A percentile compares a stretch with the other conserved stretches of the same genome.
Conservation (phyloP, 2,329 filamentous ascomycete genomes). For the Fusarium verrucosum region DNA sequence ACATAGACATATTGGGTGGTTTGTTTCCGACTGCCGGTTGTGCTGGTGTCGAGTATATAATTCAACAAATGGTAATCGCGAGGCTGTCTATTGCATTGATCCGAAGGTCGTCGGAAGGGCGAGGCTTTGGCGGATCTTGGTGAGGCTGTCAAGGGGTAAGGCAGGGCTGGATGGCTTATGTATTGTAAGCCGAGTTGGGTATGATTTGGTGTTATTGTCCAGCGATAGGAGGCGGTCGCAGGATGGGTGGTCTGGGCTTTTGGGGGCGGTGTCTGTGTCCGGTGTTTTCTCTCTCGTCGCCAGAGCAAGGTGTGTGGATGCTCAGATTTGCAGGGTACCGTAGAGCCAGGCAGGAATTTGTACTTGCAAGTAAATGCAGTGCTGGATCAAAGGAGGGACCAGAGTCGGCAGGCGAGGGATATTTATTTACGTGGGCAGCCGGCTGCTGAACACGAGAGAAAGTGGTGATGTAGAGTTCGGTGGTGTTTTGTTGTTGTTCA, state of each 20-base stretch:
- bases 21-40: constrained; percentile 20
- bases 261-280: constrained; percentile 45
- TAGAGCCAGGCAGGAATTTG: constrained; percentile 42
- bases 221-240: constrained; percentile 24
- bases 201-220: constrained; percentile 33
- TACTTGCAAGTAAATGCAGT: constrained; percentile 34
- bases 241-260: constrained; percentile 42
- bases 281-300: constrained; percentile 36
- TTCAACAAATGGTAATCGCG: constrained; percentile 10
- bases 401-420: constrained; percentile 28
- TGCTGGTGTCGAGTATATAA: constrained; percentile 31
- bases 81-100: constrained; percentile 41
- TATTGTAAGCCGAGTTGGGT: constrained; percentile 39
- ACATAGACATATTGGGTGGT: constrained; percentile 56
- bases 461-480: constrained; percentile 22
- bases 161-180: constrained; percentile 38
- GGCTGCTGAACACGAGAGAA: constrained; percentile 45
- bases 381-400: constrained; percentile 41
- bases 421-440: constrained; percentile 43
- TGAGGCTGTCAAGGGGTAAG: constrained; percentile 37
- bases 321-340: constrained; percentile 38
- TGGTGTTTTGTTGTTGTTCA: constrained; percentile 43
- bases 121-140: constrained; percentile 33
- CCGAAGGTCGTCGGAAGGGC: constrained; percentile 34
- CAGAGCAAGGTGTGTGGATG: constrained; percentile 41